Conservation (phyloP, 83 land plant species). For the Diphasiastrum complanatum region DNA sequence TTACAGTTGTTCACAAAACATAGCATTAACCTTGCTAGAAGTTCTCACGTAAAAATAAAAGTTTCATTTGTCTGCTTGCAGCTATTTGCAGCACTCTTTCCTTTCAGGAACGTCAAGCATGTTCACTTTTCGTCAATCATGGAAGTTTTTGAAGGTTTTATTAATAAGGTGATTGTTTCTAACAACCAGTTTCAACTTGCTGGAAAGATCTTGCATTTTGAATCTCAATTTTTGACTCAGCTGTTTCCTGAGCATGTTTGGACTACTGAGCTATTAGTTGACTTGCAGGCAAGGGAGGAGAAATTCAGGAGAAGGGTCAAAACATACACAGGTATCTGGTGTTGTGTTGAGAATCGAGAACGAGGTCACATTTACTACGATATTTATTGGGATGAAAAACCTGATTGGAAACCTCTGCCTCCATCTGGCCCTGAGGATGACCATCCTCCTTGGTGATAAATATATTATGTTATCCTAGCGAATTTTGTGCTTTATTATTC, state of each 20-base stretch:
- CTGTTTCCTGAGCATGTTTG: not conserved
- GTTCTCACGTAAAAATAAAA: no score
- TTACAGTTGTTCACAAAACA: no score
- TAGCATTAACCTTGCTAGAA: no score
- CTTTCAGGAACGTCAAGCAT: no score
- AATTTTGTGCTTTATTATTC: no score
- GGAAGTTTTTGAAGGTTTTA: constrained; percentile 67
- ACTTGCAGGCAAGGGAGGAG: constrained; percentile 46
- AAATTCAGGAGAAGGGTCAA: constrained; percentile 75
- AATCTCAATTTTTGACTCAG: not conserved
- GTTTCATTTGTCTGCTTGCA: no score
- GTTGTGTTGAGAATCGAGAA: constrained; percentile 54
- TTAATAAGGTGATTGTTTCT: constrained; percentile 48
- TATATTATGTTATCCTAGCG: no score
- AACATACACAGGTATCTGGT: constrained; percentile 88
- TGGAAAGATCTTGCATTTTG: not conserved
- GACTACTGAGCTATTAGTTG: not conserved
- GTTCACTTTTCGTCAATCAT: constrained; percentile 77
- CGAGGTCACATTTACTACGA: constrained; percentile 94
- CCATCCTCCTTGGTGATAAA: constrained; percentile 49
- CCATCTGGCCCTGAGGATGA: constrained; percentile 60
- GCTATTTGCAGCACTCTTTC: no score
- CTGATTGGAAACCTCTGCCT: constrained; percentile 87
- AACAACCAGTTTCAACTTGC: not conserved
- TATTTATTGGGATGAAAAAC: constrained; percentile 96